These are phyloP conservation scores for Urtica urens DNA, from an alignment of 306 rosid genomes.

Conservation along the genomic window DNA sequence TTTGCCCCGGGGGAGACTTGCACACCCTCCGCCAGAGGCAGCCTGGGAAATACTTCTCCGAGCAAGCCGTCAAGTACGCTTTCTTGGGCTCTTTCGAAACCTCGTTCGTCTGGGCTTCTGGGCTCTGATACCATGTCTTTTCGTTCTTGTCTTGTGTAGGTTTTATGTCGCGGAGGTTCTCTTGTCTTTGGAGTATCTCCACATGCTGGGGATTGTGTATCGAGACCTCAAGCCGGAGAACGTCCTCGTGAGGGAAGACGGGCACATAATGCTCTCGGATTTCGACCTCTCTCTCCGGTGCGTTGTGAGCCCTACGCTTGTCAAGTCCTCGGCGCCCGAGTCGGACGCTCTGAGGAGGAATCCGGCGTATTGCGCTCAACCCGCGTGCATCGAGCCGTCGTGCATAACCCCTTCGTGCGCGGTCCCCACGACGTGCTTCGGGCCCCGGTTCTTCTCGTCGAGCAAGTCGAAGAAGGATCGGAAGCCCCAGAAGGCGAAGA, in stretches of 20 bases:
- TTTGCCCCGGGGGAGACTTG: constrained; percentile 52
- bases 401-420: constrained; percentile 43
- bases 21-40: constrained; percentile 52
- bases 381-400: constrained; percentile 43
- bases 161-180: constrained; percentile 47
- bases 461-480: constrained; percentile 33
- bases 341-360: constrained; percentile 29
- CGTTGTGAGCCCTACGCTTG: constrained; percentile 34
- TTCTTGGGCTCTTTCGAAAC: background rate
- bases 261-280: constrained; percentile 50
- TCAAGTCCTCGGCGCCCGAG: constrained; percentile 28
- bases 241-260: constrained; percentile 48
- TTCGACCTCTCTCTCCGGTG: constrained; percentile 52
- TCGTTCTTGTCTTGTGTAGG: too few relatives aligned
- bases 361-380: constrained; percentile 37
- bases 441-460: constrained; percentile 44
- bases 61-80: constrained; percentile 47
- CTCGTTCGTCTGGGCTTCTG: background rate
- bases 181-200: constrained; percentile 45
- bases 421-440: constrained; percentile 41
- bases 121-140: too few relatives aligned
- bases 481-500: constrained; percentile 38
- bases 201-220: constrained; percentile 50
- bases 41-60: constrained; percentile 41
- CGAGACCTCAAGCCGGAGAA: constrained; percentile 55